Conservation (phyloP, 805 yeast genomes). For the Pichia occidentalis region DNA sequence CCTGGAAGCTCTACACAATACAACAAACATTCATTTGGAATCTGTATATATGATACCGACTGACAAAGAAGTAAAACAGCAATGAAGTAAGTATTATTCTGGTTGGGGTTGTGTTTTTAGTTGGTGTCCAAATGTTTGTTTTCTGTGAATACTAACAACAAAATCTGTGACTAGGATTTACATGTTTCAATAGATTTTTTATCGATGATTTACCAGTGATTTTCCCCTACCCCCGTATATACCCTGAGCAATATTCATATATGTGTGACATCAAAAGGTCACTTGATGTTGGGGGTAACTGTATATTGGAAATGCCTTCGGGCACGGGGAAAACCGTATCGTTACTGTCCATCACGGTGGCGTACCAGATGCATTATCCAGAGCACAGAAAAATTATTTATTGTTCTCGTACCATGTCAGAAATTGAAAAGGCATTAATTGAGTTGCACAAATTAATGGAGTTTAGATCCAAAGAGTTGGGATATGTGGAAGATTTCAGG, state of each 20-base stretch:
- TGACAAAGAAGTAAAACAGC: no score
- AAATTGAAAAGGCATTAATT: constrained; percentile 92
- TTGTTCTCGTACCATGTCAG: constrained; percentile 99
- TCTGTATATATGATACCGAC: no score
- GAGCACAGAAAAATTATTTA: constrained; percentile 91
- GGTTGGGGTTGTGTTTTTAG: not conserved
- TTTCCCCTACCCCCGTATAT: constrained; percentile 93
- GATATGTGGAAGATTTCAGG: constrained; percentile 82
- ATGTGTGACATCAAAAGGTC: constrained; percentile 95
- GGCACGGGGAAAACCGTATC: constrained; percentile 98
- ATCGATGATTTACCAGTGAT: constrained; percentile 94
- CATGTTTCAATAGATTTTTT: constrained; percentile 48
- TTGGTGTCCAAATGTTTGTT: not conserved
- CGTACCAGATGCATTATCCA: constrained; percentile 90
- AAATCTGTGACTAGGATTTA: no score
- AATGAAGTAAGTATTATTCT: constrained; percentile 17
- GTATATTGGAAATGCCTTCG: constrained; percentile 98
- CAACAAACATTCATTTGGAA: no score
- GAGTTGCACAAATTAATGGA: constrained; percentile 87
- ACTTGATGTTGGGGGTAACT: constrained; percentile 92
- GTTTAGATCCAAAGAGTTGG: constrained; percentile 74
- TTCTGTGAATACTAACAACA: constrained; percentile 12
- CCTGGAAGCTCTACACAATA: no score
- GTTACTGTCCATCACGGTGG: constrained; percentile 81
- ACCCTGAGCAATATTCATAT: constrained; percentile 97